These are phyloP conservation scores for Ceratopteris richardii DNA, from an alignment of 75 land plant species.

Conservation along the genomic window DNA sequence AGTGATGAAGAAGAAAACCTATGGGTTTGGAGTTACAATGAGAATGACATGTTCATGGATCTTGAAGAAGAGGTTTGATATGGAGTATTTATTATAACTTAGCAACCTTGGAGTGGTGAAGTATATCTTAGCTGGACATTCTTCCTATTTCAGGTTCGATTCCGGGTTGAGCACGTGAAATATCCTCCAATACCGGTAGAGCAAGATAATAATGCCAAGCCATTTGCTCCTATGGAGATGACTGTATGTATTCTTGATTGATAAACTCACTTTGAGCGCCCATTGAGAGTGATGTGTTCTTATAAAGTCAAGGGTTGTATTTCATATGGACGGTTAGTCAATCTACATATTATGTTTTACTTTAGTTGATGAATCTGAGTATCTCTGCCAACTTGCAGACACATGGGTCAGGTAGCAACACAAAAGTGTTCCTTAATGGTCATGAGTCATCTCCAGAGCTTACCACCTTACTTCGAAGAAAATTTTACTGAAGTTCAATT, in stretches of 20 bases:
- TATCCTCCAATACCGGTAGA: conserved; percentile 81
- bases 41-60: conserved; percentile 41
- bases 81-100: background rate
- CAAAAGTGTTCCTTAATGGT: too few species aligned
- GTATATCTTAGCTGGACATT: background rate
- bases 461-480: too few species aligned
- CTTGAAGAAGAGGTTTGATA: conserved; percentile 59
- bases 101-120: background rate
- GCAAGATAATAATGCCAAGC: conserved; percentile 48
- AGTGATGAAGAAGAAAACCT: conserved; percentile 33
- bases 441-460: too few species aligned
- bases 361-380: too few species aligned
- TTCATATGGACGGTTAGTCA: too few species aligned
- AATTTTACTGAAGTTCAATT: too few species aligned
- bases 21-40: conserved; percentile 75
- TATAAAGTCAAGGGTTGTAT: too few species aligned
- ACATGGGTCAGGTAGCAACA: too few species aligned
- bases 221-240: conserved; percentile 88
- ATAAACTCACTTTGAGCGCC: too few species aligned
- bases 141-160: conserved; percentile 51
- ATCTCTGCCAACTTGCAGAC: too few species aligned
- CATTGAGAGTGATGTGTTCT: too few species aligned
- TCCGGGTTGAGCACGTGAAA: conserved; percentile 50
- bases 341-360: too few species aligned
- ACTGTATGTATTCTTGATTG: conserved; percentile 38